Base-by-base conservation (phyloP, 2,329 filamentous ascomycete species). In the Stachybotrys chlorohalonatus region DNA sequence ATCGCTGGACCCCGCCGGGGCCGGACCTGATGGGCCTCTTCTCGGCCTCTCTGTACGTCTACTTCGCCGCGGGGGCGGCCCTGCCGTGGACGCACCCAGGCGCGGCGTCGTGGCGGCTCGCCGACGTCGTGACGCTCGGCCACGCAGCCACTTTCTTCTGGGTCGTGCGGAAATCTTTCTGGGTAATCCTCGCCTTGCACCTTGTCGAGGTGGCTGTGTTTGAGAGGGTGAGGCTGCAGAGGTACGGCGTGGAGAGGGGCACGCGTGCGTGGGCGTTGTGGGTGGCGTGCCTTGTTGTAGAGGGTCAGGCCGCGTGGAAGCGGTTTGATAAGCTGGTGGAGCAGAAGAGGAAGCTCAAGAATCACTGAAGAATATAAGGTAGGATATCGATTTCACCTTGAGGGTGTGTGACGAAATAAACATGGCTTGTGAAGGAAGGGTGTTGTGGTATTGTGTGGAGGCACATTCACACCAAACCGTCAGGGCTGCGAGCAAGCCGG, bases 121-220 rank as follows among this genome's bases (percentile, higher is more conserved):
- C 86, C 4, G 72, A 84, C 32, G 64, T 61, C 8, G 66, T 72
- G 46, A 80, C 84, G 53, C 83, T 84, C 0, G 74, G 75, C 1
- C 85, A 89, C 9, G 77, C 82, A 2, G 66, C 64, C 2, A 79
- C 80, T 55, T 86, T 83, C 61, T 74, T 77, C 58, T 79, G 75
- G 66, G 69, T 88, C 1, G 83, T 86, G 58, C 79, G 79, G 51
- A 66, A 72, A 13, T 72, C 93, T 47, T 73, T 87, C 53, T 61
- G 73, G 17, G 74, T 81, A 1, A 80, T 92, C 55, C 4, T 90
- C 1, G 74, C 64, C 0, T 79, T 90, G 11, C 93, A 96, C 69
- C 24, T 76, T 0, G 56, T 69, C 3, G 93, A 96, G 74, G 71
- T 77, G n/a, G 70, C 71, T 49, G 72, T 75, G 64, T 73, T 86